phyloP scores from a whole-genome alignment of 2,329 filamentous ascomycete species.

The Fusarium sp. region DNA sequence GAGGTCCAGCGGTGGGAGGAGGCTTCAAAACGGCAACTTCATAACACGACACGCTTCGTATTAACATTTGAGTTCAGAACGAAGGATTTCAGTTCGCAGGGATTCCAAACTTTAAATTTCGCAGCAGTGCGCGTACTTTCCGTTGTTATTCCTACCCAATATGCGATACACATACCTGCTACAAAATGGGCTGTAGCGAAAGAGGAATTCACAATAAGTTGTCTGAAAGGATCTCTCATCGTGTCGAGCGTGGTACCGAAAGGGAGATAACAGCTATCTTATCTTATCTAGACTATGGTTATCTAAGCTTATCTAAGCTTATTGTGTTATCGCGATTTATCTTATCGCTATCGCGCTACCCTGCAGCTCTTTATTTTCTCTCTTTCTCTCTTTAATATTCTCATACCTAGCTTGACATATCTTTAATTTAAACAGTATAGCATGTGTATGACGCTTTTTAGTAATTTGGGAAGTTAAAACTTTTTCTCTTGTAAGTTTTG shows the following conservation, averaged over 20 bases:
- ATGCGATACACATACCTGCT: too few species aligned
- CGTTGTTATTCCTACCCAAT: too few species aligned
- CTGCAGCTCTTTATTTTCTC: background rate
- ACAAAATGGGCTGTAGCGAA: too few species aligned
- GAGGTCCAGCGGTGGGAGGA: too few species aligned
- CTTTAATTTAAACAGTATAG: too few species aligned
- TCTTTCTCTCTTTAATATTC: rapidly evolving
- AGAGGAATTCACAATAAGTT: too few species aligned
- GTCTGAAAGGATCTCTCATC: too few species aligned
- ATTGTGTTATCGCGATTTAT: background rate
- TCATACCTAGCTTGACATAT: too few species aligned
- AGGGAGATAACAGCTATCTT: too few species aligned
- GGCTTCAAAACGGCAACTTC: background rate
- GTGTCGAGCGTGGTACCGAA: too few species aligned
- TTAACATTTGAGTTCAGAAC: background rate
- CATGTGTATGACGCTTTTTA: background rate
- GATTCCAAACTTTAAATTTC: background rate
- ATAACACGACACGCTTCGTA: background rate
- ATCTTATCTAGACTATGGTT: too few species aligned
- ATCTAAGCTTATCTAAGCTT: background rate
- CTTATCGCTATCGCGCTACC: background rate
- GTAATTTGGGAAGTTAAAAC: rapidly evolving
- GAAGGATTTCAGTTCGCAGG: background rate
- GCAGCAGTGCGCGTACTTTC: background rate
- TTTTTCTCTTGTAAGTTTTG: too few species aligned